Base-by-base conservation (phyloP, 768 basidiomycete species). In the Russula dissimulans region DNA sequence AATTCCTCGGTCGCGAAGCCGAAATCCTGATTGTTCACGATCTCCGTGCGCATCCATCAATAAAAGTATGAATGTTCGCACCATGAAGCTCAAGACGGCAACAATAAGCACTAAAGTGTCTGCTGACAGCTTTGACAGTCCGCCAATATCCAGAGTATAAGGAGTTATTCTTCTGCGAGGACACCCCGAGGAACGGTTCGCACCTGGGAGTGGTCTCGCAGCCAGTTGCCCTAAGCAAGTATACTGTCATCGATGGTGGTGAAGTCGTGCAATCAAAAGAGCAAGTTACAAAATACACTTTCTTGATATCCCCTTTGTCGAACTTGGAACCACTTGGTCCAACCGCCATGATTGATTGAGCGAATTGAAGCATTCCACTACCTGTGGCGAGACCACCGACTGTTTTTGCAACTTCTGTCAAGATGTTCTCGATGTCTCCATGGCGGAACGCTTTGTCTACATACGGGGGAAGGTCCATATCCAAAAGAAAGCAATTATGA, bases 391-490 rank as follows among this genome's bases (percentile, higher is more conserved):
- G 39, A 11, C 39, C 14, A 14, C 39, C 73, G 10, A 76, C 80
- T 42, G 76, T 75, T 68, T 86, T 87, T 54, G 78, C 77, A 6
- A 86, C 71, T n/a, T 76, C 77, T 39, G 79, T 77, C 31, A 88
- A 78, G 62, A 85, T 77, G 67, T 81, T 81, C 73, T 88, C 86
- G 51, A 88, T 87, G 67, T 89, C 87, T 14, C 86, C 85, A 75
- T 88, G 86, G 53, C 86, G 76, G 71, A 84, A 89, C 0, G 87
- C 86, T 70, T 85, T 87, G 70, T 82, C 82, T 81, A 65, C 22
- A 29, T 15, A 17, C 5, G 32, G 39, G n/a, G 44, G 22, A 26
- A 2, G 22, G 22, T 26, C 22, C 34, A 15, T 15, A 26, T 26
- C 22, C 22, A 26, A 26, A 26, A 26, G 1, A 26, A 26, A 5